Evolutionary conservation across 352 stramenopile genomes (phyloP).

Genomic region (Globisporangium cederbergense): DNA sequence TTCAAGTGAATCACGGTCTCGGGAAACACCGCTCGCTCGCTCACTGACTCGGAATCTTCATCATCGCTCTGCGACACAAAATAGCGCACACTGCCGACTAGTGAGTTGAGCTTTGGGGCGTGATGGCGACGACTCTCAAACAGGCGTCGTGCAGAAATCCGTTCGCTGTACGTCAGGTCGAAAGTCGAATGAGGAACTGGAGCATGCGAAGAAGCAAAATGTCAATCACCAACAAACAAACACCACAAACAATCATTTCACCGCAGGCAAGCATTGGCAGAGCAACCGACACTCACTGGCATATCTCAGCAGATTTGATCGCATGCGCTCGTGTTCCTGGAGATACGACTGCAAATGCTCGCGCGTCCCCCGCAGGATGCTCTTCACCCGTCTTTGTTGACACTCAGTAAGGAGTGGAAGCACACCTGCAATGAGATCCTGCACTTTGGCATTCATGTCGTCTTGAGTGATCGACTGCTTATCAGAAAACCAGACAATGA

Average conservation of each 20-base stretch:
- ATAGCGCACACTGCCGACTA: constrained; percentile 42
- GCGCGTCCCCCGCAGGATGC: constrained; percentile 15
- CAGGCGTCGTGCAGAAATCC: constrained; percentile 24
- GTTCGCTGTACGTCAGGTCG: constrained; percentile 25
- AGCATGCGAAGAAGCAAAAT: not conserved
- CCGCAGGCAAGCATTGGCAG: not conserved
- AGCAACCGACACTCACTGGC: constrained; percentile 8
- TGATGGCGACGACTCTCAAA: constrained; percentile 16
- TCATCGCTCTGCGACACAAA: constrained; percentile 23
- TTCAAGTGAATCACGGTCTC: constrained; percentile 55
- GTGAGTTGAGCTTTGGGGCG: constrained; percentile 23
- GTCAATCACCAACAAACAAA: not conserved
- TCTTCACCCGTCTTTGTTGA: constrained; percentile 15
- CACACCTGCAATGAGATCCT: constrained; percentile 15
- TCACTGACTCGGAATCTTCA: not conserved
- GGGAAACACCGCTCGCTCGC: constrained; percentile 23
- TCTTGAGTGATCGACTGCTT: constrained; percentile 10
- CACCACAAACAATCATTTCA: not conserved
- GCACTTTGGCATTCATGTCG: constrained; percentile 12
- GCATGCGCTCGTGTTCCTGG: constrained; percentile 6
- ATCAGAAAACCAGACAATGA: not conserved
- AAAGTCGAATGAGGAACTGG: constrained; percentile 17
- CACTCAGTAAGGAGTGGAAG: constrained; percentile 14
- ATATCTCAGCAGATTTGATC: constrained; percentile 6
- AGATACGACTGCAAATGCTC: constrained; percentile 14